phyloP scores from a whole-genome alignment of 2,329 filamentous ascomycete genomes.

The Botrytis elliptica region DNA sequence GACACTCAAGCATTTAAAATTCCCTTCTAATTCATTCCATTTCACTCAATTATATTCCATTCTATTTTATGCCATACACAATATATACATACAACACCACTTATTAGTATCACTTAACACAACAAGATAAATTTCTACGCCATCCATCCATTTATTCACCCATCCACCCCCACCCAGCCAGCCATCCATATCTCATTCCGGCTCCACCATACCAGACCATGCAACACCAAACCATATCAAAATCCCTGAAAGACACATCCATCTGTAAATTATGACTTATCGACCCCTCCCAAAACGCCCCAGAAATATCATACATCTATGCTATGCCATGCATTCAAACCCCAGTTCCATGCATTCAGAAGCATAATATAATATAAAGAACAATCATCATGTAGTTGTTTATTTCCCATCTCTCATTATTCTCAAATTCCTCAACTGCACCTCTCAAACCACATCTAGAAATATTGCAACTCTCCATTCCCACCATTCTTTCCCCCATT shows the following conservation, averaged over 20 bases:
- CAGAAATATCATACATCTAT: neutral
- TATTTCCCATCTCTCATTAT: neutral
- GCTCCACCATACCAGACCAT: neutral
- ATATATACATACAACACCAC: neutral
- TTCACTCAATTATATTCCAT: too few relatives aligned
- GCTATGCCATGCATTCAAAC: neutral
- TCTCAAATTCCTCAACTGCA: neutral
- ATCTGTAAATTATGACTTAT: neutral
- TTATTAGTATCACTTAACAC: neutral
- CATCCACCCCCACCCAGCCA: accelerated
- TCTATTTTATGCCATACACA: neutral
- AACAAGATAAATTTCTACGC: neutral
- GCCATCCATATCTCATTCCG: neutral
- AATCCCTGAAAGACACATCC: neutral
- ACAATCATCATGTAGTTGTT: neutral
- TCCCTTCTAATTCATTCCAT: neutral
- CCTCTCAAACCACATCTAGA: slow-evolving; percentile 18
- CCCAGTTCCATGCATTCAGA: neutral
- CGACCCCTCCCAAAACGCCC: neutral
- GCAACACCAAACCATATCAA: neutral
- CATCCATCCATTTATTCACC: neutral
- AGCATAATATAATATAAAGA: neutral
- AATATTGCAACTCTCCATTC: slow-evolving; percentile 37
- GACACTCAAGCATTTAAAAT: neutral
- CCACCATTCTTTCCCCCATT: slow-evolving; percentile 29